phyloP scores from a whole-genome alignment of 306 rosid genomes.

The Trichosanthes cucumerina region DNA sequence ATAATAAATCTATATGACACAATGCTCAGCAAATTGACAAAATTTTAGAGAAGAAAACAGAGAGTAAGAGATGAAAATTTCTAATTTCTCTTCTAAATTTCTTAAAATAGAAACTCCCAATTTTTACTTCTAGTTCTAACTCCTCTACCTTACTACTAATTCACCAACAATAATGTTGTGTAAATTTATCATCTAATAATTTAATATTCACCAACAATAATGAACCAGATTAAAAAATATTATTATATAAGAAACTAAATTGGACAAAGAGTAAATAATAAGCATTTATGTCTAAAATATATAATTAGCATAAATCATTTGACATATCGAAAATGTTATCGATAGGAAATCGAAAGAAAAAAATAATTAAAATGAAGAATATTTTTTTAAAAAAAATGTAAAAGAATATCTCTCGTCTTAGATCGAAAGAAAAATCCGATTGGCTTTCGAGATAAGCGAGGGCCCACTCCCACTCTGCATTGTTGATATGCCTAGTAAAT shows the following conservation, averaged over 20 bases:
- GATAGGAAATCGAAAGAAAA: too few species aligned
- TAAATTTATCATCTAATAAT: too few species aligned
- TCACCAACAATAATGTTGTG: neutral
- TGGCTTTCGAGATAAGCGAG: neutral
- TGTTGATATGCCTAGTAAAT: neutral
- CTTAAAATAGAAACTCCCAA: neutral
- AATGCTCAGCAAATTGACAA: too few species aligned
- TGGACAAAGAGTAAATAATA: too few species aligned
- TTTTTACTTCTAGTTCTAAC: too few species aligned
- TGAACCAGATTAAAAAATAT: too few species aligned
- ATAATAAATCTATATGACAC: too few species aligned
- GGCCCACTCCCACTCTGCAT: neutral
- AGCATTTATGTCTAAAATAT: too few species aligned
- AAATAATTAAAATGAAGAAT: neutral
- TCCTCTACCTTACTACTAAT: neutral
- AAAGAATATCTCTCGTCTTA: neutral
- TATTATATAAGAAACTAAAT: too few species aligned
- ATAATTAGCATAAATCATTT: too few species aligned
- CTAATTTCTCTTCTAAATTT: neutral
- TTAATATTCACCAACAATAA: too few species aligned
- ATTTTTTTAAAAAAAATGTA: neutral
- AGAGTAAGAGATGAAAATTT: neutral
- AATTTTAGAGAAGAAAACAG: too few species aligned
- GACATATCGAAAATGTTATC: neutral
- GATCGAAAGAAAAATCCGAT: neutral